Conservation (phyloP, 176 grass and related monocot genomes). For the Sorghum bicolor region Sorghum_bicolor_NCBIv3 NC_012873.2:61175001-61175500, state of each 20-base stretch:
- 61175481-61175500: constrained; percentile 96
- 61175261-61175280: constrained; percentile 20
- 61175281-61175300: constrained; percentile 14
- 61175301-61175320: constrained; percentile 45
- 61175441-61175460: constrained; percentile 44
- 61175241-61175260: not conserved
- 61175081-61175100: constrained; percentile 3
- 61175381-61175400: constrained; percentile 44
- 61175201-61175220: not conserved
- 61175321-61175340: not conserved
- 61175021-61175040: constrained; percentile 41
- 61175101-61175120: constrained; percentile 17
- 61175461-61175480: constrained; percentile 97
- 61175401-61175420: not conserved
- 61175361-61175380: constrained; percentile 33
- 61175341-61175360: constrained; percentile 28
- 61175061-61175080: not conserved
- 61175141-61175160: constrained; percentile 45
- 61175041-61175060: constrained; percentile 13
- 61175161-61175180: constrained; percentile 54
- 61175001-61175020: constrained; percentile 59
- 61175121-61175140: constrained; percentile 36
- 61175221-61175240: not conserved
- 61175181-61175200: not conserved
- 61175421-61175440: not conserved